Conservation (phyloP, 2,329 filamentous ascomycete genomes). For the Uncinocarpus reesii region DNA sequence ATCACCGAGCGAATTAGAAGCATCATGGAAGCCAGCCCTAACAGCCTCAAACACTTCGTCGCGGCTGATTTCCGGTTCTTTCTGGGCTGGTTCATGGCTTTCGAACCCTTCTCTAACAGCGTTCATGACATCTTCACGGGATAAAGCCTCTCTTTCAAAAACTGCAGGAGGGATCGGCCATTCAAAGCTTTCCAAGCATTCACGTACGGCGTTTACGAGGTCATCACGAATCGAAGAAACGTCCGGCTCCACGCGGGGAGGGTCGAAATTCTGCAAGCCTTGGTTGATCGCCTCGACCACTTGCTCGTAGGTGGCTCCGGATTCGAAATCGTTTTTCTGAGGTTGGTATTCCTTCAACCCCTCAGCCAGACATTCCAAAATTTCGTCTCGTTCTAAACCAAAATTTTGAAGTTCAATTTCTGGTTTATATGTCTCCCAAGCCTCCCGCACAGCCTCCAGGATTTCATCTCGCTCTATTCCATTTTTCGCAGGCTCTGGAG, state of each 20-base stretch:
- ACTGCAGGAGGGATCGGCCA: conserved; percentile 48
- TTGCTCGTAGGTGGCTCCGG: conserved; percentile 66
- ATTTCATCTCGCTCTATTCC: conserved; percentile 70
- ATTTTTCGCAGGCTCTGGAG: conserved; percentile 38
- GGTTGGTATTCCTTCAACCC: conserved; percentile 65
- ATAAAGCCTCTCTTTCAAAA: conserved; percentile 25
- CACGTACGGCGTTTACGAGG: conserved; percentile 69
- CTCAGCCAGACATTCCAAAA: conserved; percentile 75
- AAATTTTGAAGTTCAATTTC: conserved; percentile 86
- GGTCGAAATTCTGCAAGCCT: conserved; percentile 68
- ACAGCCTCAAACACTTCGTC: conserved; percentile 51
- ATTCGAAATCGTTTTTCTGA: conserved; percentile 34
- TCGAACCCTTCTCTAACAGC: conserved; percentile 24
- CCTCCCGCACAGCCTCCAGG: conserved; percentile 74
- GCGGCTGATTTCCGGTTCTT: conserved; percentile 51
- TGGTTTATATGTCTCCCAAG: conserved; percentile 89
- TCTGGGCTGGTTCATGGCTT: conserved; percentile 32
- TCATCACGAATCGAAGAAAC: conserved; percentile 67
- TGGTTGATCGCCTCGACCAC: conserved; percentile 78
- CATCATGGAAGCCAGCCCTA: conserved; percentile 46
- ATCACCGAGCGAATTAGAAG: conserved; percentile 42
- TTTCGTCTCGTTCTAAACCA: conserved; percentile 80
- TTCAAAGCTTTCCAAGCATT: conserved; percentile 78
- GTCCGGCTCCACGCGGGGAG: conserved; percentile 61
- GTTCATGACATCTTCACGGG: conserved; percentile 20